Percentiles rank a stretch among this genome's conserved stretches.
Conservation (phyloP, 2,329 filamentous ascomycete species). For the Sphaerulina populicola region DNA sequence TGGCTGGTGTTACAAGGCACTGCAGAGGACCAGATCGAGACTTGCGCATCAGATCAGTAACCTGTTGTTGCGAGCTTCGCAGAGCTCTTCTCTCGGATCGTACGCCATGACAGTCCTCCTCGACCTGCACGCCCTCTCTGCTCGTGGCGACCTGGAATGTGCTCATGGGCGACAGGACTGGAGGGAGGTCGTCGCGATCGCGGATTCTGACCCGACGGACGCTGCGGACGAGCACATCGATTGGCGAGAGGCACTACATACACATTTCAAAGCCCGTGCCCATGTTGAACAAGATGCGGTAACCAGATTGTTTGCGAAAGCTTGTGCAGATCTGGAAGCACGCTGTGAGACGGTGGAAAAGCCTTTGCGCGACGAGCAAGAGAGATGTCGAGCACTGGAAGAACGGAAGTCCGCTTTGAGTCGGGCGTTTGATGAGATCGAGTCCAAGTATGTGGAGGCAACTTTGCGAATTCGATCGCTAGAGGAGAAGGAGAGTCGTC, state of each 20-base stretch:
- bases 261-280: constrained; percentile 39
- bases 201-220: neutral
- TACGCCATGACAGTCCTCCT: constrained; percentile 17
- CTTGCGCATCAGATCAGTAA: constrained; percentile 19
- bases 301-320: constrained; percentile 43
- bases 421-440: constrained; percentile 33
- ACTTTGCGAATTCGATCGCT: constrained; percentile 34
- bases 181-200: constrained; percentile 9
- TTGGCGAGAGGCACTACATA: constrained; percentile 44
- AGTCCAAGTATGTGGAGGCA: constrained; percentile 33
- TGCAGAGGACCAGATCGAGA: constrained; percentile 15
- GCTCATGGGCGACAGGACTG: constrained; percentile 12
- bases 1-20: constrained; percentile 17
- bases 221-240: constrained; percentile 25
- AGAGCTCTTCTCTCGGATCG: constrained; percentile 10
- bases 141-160: constrained; percentile 16
- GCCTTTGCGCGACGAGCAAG: constrained; percentile 43
- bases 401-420: constrained; percentile 33
- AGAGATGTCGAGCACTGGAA: constrained; percentile 31
- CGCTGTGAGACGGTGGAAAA: constrained; percentile 49
- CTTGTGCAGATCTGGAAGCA: constrained; percentile 49
- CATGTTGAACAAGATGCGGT: constrained; percentile 42
- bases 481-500: constrained; percentile 35
- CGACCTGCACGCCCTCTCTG: constrained; percentile 17
- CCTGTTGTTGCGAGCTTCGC: constrained; percentile 17